Evolutionary conservation across 805 yeast genomes (phyloP).

Genomic region (Metschnikowia colocasiae): DNA sequence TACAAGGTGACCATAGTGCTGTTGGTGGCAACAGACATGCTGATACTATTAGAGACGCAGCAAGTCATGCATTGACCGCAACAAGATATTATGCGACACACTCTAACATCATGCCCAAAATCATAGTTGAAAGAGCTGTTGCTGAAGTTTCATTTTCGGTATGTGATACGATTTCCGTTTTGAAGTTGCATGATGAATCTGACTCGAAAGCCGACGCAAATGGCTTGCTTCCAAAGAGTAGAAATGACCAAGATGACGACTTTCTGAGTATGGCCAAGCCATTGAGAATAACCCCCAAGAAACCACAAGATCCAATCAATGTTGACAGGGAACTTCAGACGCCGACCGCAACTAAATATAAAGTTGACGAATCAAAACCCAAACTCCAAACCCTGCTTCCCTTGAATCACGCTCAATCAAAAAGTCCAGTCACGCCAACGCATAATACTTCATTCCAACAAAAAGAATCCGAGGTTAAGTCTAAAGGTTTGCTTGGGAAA

Average conservation of each 20-base stretch:
- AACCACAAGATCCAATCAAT: neutral
- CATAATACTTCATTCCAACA: neutral
- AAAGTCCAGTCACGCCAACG: neutral
- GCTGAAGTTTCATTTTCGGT: conserved; percentile 67
- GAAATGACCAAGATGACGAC: neutral
- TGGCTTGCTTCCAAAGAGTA: neutral
- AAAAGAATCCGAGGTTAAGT: neutral
- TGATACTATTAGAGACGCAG: conserved; percentile 55
- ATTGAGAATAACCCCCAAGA: conserved; percentile 12
- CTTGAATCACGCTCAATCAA: neutral
- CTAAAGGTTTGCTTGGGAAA: neutral
- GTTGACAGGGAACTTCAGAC: neutral
- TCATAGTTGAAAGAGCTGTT: conserved; percentile 70
- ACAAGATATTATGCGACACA: conserved; percentile 70
- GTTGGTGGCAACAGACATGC: conserved; percentile 26
- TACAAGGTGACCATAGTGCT: conserved; percentile 26
- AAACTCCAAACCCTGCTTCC: neutral
- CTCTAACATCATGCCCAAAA: conserved; percentile 59
- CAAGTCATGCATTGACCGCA: conserved; percentile 71
- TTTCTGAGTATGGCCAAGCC: conserved; percentile 10
- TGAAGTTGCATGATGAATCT: conserved; percentile 36
- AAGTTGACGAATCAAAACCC: neutral
- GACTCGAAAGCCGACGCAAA: neutral
- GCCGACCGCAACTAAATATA: neutral
- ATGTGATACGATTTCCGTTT: conserved; percentile 56